Percentiles rank a stretch among this genome's conserved stretches.
Evolutionary conservation across 1,284 basidiomycete genomes (phyloP).

Genomic region (Ceratobasidium sp.): DNA sequence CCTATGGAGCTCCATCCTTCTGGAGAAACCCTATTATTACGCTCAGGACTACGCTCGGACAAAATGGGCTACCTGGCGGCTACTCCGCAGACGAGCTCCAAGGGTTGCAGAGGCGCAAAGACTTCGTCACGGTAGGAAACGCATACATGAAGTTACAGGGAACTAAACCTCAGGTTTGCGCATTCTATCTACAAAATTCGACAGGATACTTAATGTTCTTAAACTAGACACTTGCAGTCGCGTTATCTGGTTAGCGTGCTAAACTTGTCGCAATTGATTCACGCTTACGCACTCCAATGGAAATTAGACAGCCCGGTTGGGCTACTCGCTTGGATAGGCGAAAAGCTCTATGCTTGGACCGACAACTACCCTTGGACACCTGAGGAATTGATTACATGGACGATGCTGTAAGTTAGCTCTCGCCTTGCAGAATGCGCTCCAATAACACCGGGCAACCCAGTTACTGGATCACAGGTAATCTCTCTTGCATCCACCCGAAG

Average conservation of each 20-base stretch:
- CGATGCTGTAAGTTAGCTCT: constrained; percentile 45
- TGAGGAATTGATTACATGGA: constrained; percentile 50
- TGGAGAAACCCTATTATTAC: constrained; percentile 41
- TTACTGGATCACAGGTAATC: constrained; percentile 26
- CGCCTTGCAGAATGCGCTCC: too few relatives aligned
- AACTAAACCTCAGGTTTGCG: constrained; percentile 49
- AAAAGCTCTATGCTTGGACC: constrained; percentile 49
- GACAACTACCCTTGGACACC: constrained; percentile 50
- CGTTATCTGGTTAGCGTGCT: constrained; percentile 45
- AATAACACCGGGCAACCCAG: constrained; percentile 11
- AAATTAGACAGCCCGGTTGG: constrained; percentile 48
- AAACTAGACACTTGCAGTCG: constrained; percentile 49
- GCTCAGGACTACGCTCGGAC: constrained; percentile 25
- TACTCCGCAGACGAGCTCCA: constrained; percentile 25
- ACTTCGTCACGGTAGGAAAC: constrained; percentile 25
- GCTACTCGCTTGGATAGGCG: constrained; percentile 50
- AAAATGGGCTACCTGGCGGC: constrained; percentile 27
- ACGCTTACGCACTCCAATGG: not conserved
- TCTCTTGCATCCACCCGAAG: not conserved
- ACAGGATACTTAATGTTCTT: not conserved
- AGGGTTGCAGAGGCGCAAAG: constrained; percentile 24
- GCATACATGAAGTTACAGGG: constrained; percentile 38
- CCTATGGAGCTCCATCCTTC: constrained; percentile 31
- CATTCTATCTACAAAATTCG: not conserved
- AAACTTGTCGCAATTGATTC: too few relatives aligned